Base-by-base conservation (phyloP, 768 basidiomycete species). In the Suillus weaverae region DNA sequence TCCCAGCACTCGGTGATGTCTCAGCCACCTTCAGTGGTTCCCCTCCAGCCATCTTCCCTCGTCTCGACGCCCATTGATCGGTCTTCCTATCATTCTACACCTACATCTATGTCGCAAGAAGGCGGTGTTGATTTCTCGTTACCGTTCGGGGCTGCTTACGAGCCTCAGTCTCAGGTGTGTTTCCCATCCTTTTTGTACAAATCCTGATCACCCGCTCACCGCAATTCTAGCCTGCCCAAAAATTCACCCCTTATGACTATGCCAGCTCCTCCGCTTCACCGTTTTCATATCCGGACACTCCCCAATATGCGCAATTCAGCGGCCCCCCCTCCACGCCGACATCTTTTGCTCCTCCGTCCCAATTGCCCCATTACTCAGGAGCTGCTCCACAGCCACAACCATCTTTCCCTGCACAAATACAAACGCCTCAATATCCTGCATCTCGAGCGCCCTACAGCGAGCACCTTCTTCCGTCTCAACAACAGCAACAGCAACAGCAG, bases 41-140 rank as follows among this genome's bases (percentile, higher is more conserved):
- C 59, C 16, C 32, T n/a, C 30, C 62, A 41, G 30, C 35, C 62
- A 4, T 33, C 62, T 30, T 63, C 62, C 18, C 62, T 41, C 35
- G 60, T 16, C 43, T 61, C 62, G 35, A 63, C 62, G 30, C 62
- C 62, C 35, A 35, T 41, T 61, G 56, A 57, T 8, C 56, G 38
- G 18, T 26, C 56, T 36, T 56, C 54, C 18, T 57, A 57, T 57
- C 56, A 39, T 10, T 57, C 56, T 10, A 57, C 56, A 1, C 56
- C 56, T 26, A 57, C 56, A 18, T 38, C 56, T 26, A 57, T 57
- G 26, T 44, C 65, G 13, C 68, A 70, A 30, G 61, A 67, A 20
- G 8, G 61, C 22, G 41, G 65, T 0, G 68, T 66, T n/a, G 73
- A 77, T 30, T 73, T 72, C 43, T 50, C 74, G 33, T 55, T 72